Percentiles rank a stretch among this genome's conserved stretches.
phyloP scores from a whole-genome alignment of 2,329 filamentous ascomycete species.

The Teratosphaeria zuluensis region DNA sequence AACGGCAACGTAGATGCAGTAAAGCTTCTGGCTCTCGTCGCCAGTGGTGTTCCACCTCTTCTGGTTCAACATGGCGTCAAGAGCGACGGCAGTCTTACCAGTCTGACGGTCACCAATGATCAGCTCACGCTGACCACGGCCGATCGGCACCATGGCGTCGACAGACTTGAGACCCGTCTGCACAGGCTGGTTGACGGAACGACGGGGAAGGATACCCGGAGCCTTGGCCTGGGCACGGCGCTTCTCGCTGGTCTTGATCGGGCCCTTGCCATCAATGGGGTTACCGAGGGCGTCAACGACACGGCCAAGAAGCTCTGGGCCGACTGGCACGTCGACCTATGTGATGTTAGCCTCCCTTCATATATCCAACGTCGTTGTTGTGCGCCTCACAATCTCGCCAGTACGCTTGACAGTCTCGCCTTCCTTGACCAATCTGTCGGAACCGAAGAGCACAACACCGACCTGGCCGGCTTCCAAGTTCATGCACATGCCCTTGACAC shows the following conservation, averaged over 20 bases:
- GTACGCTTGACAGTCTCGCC: slow-evolving; percentile 99
- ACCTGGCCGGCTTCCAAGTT: slow-evolving; percentile 99
- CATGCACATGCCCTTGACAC: slow-evolving; percentile 99
- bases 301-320: slow-evolving; percentile 86
- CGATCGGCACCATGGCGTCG: slow-evolving; percentile 99
- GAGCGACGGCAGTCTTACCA: slow-evolving; percentile 96
- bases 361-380: not conserved
- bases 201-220: slow-evolving; percentile 92
- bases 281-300: slow-evolving; percentile 97
- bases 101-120: slow-evolving; percentile 99
- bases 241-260: slow-evolving; percentile 82
- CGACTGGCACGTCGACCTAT: slow-evolving; percentile 93
- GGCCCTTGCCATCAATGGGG: slow-evolving; percentile 99
- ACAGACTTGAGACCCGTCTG: slow-evolving; percentile 99
- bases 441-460: slow-evolving; percentile 99
- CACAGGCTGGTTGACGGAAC: slow-evolving; percentile 95
- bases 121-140: slow-evolving; percentile 99
- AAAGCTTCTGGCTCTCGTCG: slow-evolving; percentile 97
- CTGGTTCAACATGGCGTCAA: slow-evolving; percentile 98
- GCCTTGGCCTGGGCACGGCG: slow-evolving; percentile 98
- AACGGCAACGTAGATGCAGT: slow-evolving; percentile 98
- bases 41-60: slow-evolving; percentile 85
- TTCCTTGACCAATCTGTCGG: slow-evolving; percentile 98
- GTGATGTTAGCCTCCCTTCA: slow-evolving; percentile 5
- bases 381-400: slow-evolving; percentile 80